These are phyloP conservation scores for Rhinocladiella mackenziei DNA, from an alignment of 2,329 filamentous ascomycete genomes.

Conservation along the genomic window DNA sequence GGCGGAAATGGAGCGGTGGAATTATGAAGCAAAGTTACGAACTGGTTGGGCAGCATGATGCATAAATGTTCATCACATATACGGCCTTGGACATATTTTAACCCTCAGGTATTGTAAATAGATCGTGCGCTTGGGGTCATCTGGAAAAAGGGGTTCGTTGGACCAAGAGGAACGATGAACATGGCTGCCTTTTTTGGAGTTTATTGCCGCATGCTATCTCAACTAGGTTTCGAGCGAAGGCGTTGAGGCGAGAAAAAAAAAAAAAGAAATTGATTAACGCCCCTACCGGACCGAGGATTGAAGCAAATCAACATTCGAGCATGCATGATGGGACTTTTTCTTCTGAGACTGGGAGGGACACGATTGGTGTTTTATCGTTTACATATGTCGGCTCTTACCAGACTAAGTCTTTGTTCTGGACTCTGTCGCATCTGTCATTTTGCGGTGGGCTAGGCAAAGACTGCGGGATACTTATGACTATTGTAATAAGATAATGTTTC, in stretches of 20 bases:
- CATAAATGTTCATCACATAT: constrained; percentile 17
- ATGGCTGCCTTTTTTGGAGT: background rate
- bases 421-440: background rate
- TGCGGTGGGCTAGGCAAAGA: background rate
- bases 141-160: too few relatives aligned
- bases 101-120: background rate
- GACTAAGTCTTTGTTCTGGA: too few relatives aligned
- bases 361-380: too few relatives aligned
- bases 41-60: constrained; percentile 25
- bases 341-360: too few relatives aligned
- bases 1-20: constrained; percentile 18
- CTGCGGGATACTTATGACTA: background rate
- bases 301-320: too few relatives aligned
- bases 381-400: too few relatives aligned
- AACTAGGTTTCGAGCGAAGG: constrained; percentile 9
- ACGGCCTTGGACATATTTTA: background rate
- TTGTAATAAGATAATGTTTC: constrained; percentile 4
- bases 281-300: too few relatives aligned
- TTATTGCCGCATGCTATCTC: background rate
- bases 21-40: constrained; percentile 17
- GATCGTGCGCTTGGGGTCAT: too few relatives aligned
- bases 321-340: too few relatives aligned
- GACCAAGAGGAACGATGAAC: too few relatives aligned
- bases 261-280: background rate
- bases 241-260: constrained; percentile 5